These are phyloP conservation scores for Lolium rigidum DNA, from an alignment of 176 grass and related monocot genomes.

Conservation along the genomic window DNA sequence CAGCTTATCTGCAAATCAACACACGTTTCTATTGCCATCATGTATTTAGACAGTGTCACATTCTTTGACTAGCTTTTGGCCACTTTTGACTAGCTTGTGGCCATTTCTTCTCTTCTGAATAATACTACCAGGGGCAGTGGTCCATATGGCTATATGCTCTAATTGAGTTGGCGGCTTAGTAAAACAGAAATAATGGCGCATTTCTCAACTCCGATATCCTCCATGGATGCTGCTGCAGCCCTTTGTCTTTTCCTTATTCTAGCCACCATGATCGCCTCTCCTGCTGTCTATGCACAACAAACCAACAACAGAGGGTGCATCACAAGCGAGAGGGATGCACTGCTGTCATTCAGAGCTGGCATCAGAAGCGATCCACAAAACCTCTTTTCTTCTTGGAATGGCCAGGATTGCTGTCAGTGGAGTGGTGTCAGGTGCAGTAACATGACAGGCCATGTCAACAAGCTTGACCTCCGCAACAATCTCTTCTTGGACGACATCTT, in stretches of 20 bases:
- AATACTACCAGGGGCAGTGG: not conserved
- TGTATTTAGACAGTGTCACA: not conserved
- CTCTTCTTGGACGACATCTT: not conserved
- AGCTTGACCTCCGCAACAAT: not conserved
- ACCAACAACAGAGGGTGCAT: not conserved
- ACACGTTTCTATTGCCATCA: not conserved
- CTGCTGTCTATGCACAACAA: not conserved
- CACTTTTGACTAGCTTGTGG: not conserved
- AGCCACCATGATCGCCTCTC: not conserved
- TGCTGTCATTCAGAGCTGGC: conserved; percentile 7
- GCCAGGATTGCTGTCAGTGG: not conserved
- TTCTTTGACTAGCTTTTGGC: too few species aligned
- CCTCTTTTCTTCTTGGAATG: conserved; percentile 11
- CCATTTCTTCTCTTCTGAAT: not conserved
- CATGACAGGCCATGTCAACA: not conserved
- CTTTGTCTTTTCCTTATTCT: conserved; percentile 10
- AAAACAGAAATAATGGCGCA: not conserved
- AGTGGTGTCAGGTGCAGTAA: conserved; percentile 5
- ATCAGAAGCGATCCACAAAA: not conserved
- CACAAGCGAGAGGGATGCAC: not conserved
- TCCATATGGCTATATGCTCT: not conserved
- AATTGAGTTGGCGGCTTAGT: not conserved
- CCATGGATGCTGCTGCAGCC: conserved; percentile 12
- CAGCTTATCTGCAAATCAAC: not conserved
- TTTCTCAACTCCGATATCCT: not conserved